Evolutionary conservation across 177 flowering plant genomes (phyloP), one percentile per base, ranked within the genome.

Genomic region (Telopea speciosissima): DNA sequence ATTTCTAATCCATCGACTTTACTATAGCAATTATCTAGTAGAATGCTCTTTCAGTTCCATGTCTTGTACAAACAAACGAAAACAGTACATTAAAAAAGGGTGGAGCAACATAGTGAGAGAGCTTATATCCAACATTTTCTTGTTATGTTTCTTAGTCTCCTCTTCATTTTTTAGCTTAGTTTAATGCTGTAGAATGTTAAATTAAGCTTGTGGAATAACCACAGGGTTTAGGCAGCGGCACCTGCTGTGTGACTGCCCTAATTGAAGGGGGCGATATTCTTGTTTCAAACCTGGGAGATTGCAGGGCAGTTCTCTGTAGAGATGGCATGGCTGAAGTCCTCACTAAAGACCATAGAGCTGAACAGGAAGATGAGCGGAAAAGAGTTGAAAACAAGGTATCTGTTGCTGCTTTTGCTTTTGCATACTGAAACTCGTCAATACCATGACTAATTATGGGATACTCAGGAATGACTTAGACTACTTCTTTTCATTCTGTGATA

Each of bases 221-320:
- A 66, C 83, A 92, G 97, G 91, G 88, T 62, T 22, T 81, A 76
- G 76, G 83, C 71, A 85, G 94, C 77, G 97, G 97, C 11, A 77
- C 87, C 52, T 92, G 95, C 80, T 92, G 96, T 77, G 90, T 90
- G 24, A 90, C 95, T 19, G 92, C 88, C 28, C 76, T 89, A 74
- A 79, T 92, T 60, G 83, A 86, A 70, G 89, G 78, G 36, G 75
- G 77, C 17, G 83, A 86, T 64, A 76, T 91, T 69, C 66, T 80
- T 36, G 75, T 90, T 61, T 89, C 98, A 25, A 90, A 89, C 72
- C 65, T 85, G 74, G 98, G 97, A 69, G 98, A 92, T 72, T 92
- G 98, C 78, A 82, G 97, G 62, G 95, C 95, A 24, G 95, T 92
- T 73, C 81, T 91, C 26, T 82, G 84, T 69, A 82, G 88, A 81